Conservation (phyloP, 352 stramenopile species). For the Thalassiosira allenii region DNA sequence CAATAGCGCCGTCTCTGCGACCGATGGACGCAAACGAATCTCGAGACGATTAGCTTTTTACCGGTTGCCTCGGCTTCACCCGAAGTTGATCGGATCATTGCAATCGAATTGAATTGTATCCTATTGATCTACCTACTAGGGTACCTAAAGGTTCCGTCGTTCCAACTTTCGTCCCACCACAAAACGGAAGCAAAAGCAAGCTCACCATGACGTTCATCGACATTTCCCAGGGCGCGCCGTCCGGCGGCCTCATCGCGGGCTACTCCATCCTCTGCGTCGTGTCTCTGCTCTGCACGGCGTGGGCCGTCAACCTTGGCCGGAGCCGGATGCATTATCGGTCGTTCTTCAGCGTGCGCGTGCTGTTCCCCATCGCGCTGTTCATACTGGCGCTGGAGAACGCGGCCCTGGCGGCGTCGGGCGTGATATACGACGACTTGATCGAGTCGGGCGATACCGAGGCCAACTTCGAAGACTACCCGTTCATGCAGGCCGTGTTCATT, state of each 20-base stretch:
- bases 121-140: too few species aligned
- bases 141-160: too few species aligned
- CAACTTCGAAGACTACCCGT: slow-evolving; percentile 30
- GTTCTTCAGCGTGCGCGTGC: slow-evolving; percentile 52
- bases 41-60: too few species aligned
- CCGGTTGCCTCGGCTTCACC: too few species aligned
- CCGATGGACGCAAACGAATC: too few species aligned
- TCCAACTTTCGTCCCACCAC: too few species aligned
- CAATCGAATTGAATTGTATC: too few species aligned
- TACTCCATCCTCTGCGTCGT: slow-evolving; percentile 51
- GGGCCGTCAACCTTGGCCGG: slow-evolving; percentile 41
- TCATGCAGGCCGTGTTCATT: slow-evolving; percentile 46
- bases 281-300: slow-evolving; percentile 22
- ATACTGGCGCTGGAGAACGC: slow-evolving; percentile 56
- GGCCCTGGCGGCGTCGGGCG: slow-evolving; percentile 23
- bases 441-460: neutral
- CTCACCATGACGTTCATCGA: slow-evolving; percentile 65
- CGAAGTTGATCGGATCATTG: too few species aligned
- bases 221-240: slow-evolving; percentile 13
- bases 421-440: slow-evolving; percentile 37
- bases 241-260: slow-evolving; percentile 46
- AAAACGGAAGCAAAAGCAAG: too few species aligned
- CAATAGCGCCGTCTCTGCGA: too few species aligned
- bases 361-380: slow-evolving; percentile 53
- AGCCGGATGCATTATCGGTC: slow-evolving; percentile 45